Evolutionary conservation across 495 filamentous ascomycete species (phyloP).

Genomic region (Tuber brumale): DNA sequence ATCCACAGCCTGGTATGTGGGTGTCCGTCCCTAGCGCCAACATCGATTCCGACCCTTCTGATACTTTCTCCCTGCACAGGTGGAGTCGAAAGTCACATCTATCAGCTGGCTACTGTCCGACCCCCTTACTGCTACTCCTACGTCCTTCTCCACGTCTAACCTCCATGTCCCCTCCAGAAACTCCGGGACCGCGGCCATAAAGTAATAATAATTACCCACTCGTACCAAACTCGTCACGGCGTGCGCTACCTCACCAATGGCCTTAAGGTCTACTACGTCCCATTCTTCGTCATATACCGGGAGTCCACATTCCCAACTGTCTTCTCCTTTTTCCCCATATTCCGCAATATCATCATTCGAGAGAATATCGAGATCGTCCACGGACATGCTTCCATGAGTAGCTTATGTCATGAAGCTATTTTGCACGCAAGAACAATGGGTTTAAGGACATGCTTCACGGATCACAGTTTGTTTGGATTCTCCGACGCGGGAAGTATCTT

Average conservation of each 20-base stretch:
- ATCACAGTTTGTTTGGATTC: constrained; percentile 97
- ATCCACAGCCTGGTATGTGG: constrained; percentile 72
- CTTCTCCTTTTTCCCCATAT: constrained; percentile 95
- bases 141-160: constrained; percentile 13
- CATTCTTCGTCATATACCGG: constrained; percentile 90
- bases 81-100: constrained; percentile 95
- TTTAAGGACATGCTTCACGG: constrained; percentile 87
- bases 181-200: constrained; percentile 95
- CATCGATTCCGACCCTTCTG: constrained; percentile 2
- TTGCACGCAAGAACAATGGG: constrained; percentile 96
- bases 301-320: constrained; percentile 94
- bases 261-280: constrained; percentile 95
- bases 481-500: constrained; percentile 93
- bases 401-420: constrained; percentile 88
- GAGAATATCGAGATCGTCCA: constrained; percentile 96
- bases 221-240: constrained; percentile 84
- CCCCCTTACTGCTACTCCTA: neutral
- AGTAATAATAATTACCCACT: constrained; percentile 95
- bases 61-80: constrained; percentile 46
- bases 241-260: constrained; percentile 97
- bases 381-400: constrained; percentile 87
- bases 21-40: constrained; percentile 3
- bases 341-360: constrained; percentile 88
- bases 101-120: constrained; percentile 64
- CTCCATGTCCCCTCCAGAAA: constrained; percentile 47